These are phyloP conservation scores for Boletus vinaceobasis DNA, from an alignment of 768 basidiomycete species.

Conservation along the genomic window DNA sequence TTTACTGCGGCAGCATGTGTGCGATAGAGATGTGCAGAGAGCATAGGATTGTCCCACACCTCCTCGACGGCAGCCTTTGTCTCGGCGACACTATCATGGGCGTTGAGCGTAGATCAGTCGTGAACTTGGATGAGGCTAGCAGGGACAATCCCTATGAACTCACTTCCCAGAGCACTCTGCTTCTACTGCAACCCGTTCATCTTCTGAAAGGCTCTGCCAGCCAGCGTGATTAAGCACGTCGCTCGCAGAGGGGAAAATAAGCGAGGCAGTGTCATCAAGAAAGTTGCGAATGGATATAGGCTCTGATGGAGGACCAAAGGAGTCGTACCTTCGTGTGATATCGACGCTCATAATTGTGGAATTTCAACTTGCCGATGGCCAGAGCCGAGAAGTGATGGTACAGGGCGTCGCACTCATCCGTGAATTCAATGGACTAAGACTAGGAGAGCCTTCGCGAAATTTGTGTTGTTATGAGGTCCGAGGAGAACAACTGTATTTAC, in stretches of 20 bases:
- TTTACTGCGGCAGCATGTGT: constrained; percentile 49
- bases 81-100: constrained; percentile 48
- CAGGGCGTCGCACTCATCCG: not conserved
- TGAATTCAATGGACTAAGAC: not conserved
- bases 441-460: not conserved
- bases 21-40: constrained; percentile 55
- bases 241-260: constrained; percentile 5
- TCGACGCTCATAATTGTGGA: constrained; percentile 16
- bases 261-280: constrained; percentile 31
- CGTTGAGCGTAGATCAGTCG: not conserved
- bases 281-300: constrained; percentile 47
- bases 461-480: too few species aligned
- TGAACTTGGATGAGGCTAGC: not conserved
- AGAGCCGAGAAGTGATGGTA: not conserved
- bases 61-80: constrained; percentile 42
- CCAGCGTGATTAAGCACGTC: constrained; percentile 12
- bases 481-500: too few species aligned
- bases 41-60: constrained; percentile 51
- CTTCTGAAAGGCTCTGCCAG: constrained; percentile 26
- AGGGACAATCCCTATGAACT: not conserved
- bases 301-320: constrained; percentile 65
- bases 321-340: constrained; percentile 39
- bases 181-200: constrained; percentile 31
- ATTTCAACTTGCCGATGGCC: not conserved
- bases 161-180: constrained; percentile 43